Evolutionary conservation across 2,329 filamentous ascomycete species (phyloP).

Genomic region (Diplodia sapinea): DNA sequence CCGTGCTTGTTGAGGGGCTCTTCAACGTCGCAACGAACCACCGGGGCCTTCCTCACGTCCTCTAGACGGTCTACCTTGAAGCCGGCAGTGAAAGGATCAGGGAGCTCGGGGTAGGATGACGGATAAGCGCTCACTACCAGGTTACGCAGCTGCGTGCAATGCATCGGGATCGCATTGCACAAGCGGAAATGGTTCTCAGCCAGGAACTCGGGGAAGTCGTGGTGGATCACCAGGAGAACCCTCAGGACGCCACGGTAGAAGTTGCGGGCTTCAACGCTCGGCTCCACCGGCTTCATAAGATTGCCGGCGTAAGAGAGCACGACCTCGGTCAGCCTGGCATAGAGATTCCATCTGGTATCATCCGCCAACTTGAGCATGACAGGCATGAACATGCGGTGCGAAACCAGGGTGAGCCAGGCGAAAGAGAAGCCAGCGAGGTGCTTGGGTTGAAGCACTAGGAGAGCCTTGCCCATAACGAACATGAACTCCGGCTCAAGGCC

Average conservation of each 20-base stretch:
- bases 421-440: slow-evolving; percentile 84
- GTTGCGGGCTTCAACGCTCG: slow-evolving; percentile 74
- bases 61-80: slow-evolving; percentile 78
- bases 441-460: slow-evolving; percentile 75
- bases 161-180: slow-evolving; percentile 78
- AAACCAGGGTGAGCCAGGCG: slow-evolving; percentile 80
- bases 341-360: slow-evolving; percentile 75
- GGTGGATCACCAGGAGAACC: slow-evolving; percentile 82
- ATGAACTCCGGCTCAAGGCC: slow-evolving; percentile 72
- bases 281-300: slow-evolving; percentile 74
- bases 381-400: slow-evolving; percentile 85
- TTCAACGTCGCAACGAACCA: slow-evolving; percentile 67
- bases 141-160: slow-evolving; percentile 87
- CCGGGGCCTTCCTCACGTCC: slow-evolving; percentile 72
- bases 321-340: slow-evolving; percentile 74
- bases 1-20: slow-evolving; percentile 56
- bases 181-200: slow-evolving; percentile 84
- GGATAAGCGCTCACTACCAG: slow-evolving; percentile 83
- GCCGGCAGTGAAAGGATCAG: slow-evolving; percentile 73
- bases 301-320: slow-evolving; percentile 77
- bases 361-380: slow-evolving; percentile 72
- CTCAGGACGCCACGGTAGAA: slow-evolving; percentile 85
- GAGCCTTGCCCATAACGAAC: slow-evolving; percentile 71
- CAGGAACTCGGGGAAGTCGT: slow-evolving; percentile 93
- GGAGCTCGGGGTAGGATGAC: slow-evolving; percentile 70